A percentile compares a stretch with the other conserved stretches of the same genome.
phyloP scores from a whole-genome alignment of 805 yeast genomes.

The Zygosaccharomyces pseudorouxii region DNA sequence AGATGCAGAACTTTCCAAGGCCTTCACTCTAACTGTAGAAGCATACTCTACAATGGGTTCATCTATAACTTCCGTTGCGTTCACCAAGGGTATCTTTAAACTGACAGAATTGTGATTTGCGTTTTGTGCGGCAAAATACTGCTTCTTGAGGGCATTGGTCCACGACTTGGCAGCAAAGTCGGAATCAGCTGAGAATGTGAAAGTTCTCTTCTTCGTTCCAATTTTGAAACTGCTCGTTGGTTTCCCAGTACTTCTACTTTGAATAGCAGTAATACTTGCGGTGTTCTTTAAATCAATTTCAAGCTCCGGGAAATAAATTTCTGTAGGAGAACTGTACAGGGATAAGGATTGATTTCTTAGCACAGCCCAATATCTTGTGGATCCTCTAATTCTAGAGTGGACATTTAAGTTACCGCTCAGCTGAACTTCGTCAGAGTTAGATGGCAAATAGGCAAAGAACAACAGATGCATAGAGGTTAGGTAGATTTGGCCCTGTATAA shows the following conservation, averaged over 20 bases:
- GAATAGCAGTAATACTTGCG: slow-evolving; percentile 48
- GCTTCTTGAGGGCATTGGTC: slow-evolving; percentile 70
- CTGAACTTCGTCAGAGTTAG: slow-evolving; percentile 36
- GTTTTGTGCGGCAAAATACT: slow-evolving; percentile 69
- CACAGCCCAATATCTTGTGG: slow-evolving; percentile 70
- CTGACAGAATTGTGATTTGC: slow-evolving; percentile 61
- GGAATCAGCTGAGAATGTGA: slow-evolving; percentile 70
- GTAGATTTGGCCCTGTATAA: slow-evolving; percentile 81
- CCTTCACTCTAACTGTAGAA: slow-evolving; percentile 55
- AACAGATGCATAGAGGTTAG: slow-evolving; percentile 60
- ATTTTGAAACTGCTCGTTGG: slow-evolving; percentile 50
- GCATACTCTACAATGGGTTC: slow-evolving; percentile 53
- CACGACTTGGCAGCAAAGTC: slow-evolving; percentile 71
- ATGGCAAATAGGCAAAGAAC: slow-evolving; percentile 78
- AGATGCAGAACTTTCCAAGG: slow-evolving; percentile 49
- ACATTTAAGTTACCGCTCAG: slow-evolving; percentile 50
- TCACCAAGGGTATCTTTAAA: slow-evolving; percentile 68
- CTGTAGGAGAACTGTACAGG: slow-evolving; percentile 65
- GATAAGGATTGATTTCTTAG: slow-evolving; percentile 64
- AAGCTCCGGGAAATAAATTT: slow-evolving; percentile 75
- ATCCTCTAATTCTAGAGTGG: slow-evolving; percentile 28
- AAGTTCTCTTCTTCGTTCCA: slow-evolving; percentile 51
- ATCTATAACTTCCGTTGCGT: slow-evolving; percentile 57
- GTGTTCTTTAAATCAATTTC: slow-evolving; percentile 70
- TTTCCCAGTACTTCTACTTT: slow-evolving; percentile 9